These are phyloP conservation scores for Arachnopeziza araneosa DNA, from an alignment of 2,329 filamentous ascomycete genomes.

Conservation along the genomic window DNA sequence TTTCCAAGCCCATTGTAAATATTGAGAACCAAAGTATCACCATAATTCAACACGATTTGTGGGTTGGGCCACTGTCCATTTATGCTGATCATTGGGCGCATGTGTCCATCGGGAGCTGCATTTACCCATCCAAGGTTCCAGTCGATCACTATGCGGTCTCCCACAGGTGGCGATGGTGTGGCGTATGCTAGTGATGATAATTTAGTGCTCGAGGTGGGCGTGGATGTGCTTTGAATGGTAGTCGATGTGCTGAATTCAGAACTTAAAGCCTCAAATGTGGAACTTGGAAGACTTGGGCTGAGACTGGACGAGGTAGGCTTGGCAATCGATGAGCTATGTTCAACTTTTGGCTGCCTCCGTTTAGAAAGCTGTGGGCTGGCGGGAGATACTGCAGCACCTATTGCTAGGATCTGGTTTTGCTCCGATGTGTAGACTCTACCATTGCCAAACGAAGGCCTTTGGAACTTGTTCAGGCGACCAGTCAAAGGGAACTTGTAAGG, in stretches of 20 bases:
- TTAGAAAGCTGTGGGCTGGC: neutral
- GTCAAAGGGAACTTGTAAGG: slow-evolving; percentile 40
- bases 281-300: neutral
- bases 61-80: slow-evolving; percentile 57
- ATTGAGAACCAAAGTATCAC: slow-evolving; percentile 46
- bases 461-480: slow-evolving; percentile 48
- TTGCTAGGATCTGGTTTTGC: neutral
- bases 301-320: neutral
- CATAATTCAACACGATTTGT: slow-evolving; percentile 42
- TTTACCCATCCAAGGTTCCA: slow-evolving; percentile 39
- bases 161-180: neutral
- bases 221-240: neutral
- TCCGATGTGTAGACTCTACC: slow-evolving; percentile 40
- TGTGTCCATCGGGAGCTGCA: slow-evolving; percentile 34
- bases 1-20: slow-evolving; percentile 46
- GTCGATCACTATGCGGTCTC: slow-evolving; percentile 9
- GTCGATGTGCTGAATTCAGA: neutral
- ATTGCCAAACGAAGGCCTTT: slow-evolving; percentile 50
- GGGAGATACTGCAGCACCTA: neutral
- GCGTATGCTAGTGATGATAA: neutral
- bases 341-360: neutral
- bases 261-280: neutral
- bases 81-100: slow-evolving; percentile 48
- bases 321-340: neutral
- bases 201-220: no score